phyloP scores from a whole-genome alignment of 805 yeast genomes.

The Wickerhamiella australiensis region DNA sequence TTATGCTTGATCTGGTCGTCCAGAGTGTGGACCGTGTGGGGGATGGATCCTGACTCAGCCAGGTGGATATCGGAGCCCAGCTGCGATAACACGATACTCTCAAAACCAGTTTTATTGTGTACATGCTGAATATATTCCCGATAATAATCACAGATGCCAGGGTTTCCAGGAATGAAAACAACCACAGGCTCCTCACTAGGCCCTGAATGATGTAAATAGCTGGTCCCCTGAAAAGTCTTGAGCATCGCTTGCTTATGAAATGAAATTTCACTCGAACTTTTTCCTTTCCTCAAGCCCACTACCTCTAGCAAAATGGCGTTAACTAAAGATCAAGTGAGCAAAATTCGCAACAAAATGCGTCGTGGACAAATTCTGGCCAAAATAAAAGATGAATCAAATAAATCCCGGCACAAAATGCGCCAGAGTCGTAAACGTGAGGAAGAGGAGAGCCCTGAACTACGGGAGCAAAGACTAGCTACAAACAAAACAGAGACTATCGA shows the following conservation, averaged over 20 bases:
- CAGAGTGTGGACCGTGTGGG: conserved; percentile 28
- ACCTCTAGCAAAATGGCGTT: conserved; percentile 16
- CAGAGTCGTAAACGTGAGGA: conserved; percentile 82
- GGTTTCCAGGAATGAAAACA: conserved; percentile 64
- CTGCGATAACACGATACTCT: conserved; percentile 51
- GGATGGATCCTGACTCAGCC: conserved; percentile 3
- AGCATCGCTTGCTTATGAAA: neutral
- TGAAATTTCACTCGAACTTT: neutral
- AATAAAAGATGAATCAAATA: conserved; percentile 60
- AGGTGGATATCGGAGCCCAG: conserved; percentile 38
- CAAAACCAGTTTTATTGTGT: conserved; percentile 37
- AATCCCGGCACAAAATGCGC: conserved; percentile 64
- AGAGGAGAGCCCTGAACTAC: conserved; percentile 66
- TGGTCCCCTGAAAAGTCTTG: neutral
- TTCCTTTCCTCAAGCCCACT: neutral
- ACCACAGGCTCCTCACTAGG: conserved; percentile 30
- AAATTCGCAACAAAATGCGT: conserved; percentile 62
- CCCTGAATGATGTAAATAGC: conserved; percentile 6
- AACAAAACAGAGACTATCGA: conserved; percentile 79
- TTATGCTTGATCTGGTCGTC: conserved; percentile 52
- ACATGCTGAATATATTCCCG: conserved; percentile 38
- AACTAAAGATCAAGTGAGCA: conserved; percentile 24
- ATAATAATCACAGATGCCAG: conserved; percentile 59
- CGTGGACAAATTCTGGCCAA: conserved; percentile 69
- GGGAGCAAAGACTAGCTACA: conserved; percentile 61